These are phyloP conservation scores for Fusarium caatingaense DNA, from an alignment of 2,329 filamentous ascomycete species.

Conservation along the genomic window DNA sequence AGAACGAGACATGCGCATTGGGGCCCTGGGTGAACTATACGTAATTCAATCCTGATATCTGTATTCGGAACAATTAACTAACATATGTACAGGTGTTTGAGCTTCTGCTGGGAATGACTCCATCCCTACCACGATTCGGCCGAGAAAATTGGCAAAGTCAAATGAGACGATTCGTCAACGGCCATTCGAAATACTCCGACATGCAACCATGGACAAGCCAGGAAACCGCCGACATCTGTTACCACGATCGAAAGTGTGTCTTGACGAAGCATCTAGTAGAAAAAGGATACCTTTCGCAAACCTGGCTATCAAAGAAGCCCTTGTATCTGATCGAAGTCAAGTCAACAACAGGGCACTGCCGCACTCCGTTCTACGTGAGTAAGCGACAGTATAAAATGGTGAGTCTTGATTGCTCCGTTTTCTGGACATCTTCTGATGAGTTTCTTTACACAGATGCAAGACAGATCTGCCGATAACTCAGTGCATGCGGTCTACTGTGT, in stretches of 20 bases:
- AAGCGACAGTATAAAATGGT: slow-evolving; percentile 57
- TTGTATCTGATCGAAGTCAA: slow-evolving; percentile 65
- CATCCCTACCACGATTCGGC: slow-evolving; percentile 50
- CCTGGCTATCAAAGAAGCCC: slow-evolving; percentile 47
- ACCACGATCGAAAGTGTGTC: slow-evolving; percentile 51
- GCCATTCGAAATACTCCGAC: slow-evolving; percentile 55
- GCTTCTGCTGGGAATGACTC: slow-evolving; percentile 48
- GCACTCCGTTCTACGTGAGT: slow-evolving; percentile 61
- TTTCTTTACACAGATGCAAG: slow-evolving; percentile 41
- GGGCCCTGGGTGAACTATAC: slow-evolving; percentile 38
- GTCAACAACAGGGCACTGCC: slow-evolving; percentile 54
- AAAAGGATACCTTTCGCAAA: slow-evolving; percentile 48
- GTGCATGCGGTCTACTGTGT: neutral
- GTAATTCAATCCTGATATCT: neutral
- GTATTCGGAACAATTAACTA: neutral
- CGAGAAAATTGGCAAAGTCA: slow-evolving; percentile 60
- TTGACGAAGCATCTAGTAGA: slow-evolving; percentile 52
- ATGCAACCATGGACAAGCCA: slow-evolving; percentile 54
- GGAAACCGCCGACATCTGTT: slow-evolving; percentile 62
- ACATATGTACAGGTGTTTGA: slow-evolving; percentile 54
- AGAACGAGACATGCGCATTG: slow-evolving; percentile 35
- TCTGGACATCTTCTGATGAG: neutral
- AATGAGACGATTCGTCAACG: slow-evolving; percentile 55
- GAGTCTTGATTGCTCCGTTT: slow-evolving; percentile 25
- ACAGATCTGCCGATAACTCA: slow-evolving; percentile 11